Base-by-base conservation (phyloP, 2,329 filamentous ascomycete species). In the Trichoderma semiorbis region DNA sequence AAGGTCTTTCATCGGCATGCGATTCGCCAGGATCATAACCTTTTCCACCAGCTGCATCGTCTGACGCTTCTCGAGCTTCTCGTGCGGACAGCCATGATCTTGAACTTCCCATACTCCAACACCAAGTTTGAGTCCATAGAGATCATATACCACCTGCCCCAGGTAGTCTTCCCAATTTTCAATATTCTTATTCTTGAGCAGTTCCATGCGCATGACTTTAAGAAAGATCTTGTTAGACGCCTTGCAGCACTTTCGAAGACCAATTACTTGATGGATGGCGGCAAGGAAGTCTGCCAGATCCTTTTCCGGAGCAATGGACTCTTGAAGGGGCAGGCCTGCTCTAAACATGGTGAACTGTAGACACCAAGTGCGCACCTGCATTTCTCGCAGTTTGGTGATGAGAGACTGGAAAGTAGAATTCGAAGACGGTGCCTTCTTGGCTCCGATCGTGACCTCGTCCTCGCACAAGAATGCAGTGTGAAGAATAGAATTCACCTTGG, bases 351-450 rank as follows among this genome's bases (percentile, higher is more conserved):
- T 88, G 78, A 98, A 99, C 74, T 95, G 91, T 50, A 98, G 83
- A 47, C 93, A 94, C 95, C 96, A 98, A 12, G 91, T 89, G 39
- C 94, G 90, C 3, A 97, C 89, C 77, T 97, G 92, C 85, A 97
- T 92, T 75, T 98, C 94, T 53, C 94, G 90, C 57, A 98, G 84
- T 77, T 91, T 94, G 70, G 88, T 90, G 71, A 90, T 87, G 7
- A 83, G 75, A 2, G 83, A 80, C 70, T 85, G 84, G 72, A 88
- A 89, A 1, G 84, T 85, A 77, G 89, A 78, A 83, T 89, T 81
- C 84, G 82, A 83, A 78, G 88, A 79, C 2, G 91, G 89, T 2
- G 90, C 84, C 7, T 88, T 84, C 5, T 87, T 86, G 76, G 94
- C 89, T 1, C 94, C 94, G 57, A 97, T 88, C 21, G 92, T 89